These are phyloP conservation scores for Rutstroemia sp. DNA, from an alignment of 2,329 filamentous ascomycete genomes.

Conservation along the genomic window DNA sequence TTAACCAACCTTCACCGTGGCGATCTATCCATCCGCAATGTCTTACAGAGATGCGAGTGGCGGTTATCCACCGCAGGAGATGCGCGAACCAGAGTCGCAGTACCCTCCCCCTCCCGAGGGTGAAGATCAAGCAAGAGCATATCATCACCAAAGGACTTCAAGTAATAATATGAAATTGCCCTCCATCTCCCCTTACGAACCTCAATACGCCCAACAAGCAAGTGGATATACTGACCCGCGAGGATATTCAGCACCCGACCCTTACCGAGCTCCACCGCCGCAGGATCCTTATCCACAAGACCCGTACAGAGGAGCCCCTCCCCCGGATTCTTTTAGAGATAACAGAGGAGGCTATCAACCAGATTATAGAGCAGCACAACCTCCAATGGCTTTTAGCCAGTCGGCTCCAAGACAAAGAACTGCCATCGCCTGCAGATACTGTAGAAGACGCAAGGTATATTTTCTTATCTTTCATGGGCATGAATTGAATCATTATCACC, in stretches of 20 bases:
- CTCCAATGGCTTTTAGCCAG: conserved; percentile 29
- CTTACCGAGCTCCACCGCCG: conserved; percentile 19
- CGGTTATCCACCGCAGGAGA: conserved; percentile 19
- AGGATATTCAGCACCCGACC: conserved; percentile 16
- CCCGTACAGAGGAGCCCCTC: neutral
- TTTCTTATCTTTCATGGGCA: neutral
- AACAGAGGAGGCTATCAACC: conserved; percentile 7
- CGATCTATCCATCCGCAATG: conserved; percentile 26
- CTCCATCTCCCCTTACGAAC: conserved; percentile 28
- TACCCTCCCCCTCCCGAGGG: conserved; percentile 28
- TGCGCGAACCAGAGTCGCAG: conserved; percentile 22
- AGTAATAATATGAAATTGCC: conserved; percentile 25
- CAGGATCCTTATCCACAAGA: neutral
- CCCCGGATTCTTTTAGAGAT: conserved; percentile 17
- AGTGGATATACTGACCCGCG: conserved; percentile 20
- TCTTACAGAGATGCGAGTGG: conserved; percentile 27
- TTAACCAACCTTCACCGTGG: conserved; percentile 21
- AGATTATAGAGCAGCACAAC: conserved; percentile 22
- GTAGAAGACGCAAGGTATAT: conserved; percentile 49
- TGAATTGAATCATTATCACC: neutral
- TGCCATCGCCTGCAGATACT: conserved; percentile 54
- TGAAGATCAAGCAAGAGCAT: conserved; percentile 27
- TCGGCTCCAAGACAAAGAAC: conserved; percentile 52
- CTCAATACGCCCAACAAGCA: conserved; percentile 17
- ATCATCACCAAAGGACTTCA: conserved; percentile 22